These are phyloP conservation scores for Malus orientalis DNA, from an alignment of 306 rosid genomes.

Conservation along the genomic window DNA sequence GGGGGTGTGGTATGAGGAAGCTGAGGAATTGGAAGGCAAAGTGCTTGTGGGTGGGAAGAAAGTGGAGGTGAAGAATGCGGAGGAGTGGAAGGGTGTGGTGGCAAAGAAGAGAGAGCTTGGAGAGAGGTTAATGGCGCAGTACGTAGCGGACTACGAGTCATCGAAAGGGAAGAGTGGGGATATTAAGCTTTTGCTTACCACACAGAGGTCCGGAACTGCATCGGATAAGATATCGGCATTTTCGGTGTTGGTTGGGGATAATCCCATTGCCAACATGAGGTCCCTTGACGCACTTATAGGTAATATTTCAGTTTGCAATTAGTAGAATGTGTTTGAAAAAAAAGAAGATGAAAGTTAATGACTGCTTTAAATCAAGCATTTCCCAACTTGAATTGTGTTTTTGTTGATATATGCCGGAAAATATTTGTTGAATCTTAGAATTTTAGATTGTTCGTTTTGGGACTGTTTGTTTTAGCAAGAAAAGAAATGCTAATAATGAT, in stretches of 20 bases:
- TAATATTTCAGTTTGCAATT: conserved; percentile 9
- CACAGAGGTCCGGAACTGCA: conserved; percentile 94
- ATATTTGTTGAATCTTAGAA: background rate
- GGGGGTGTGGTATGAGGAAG: conserved; percentile 76
- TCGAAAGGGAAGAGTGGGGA: conserved; percentile 82
- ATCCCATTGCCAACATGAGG: conserved; percentile 76
- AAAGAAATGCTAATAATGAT: background rate
- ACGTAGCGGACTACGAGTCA: conserved; percentile 57
- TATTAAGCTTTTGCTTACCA: conserved; percentile 71
- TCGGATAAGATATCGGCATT: conserved; percentile 89
- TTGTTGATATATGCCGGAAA: background rate
- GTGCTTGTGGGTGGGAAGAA: conserved; percentile 58
- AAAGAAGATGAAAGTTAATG: background rate
- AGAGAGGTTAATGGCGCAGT: conserved; percentile 84
- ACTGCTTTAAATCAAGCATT: background rate
- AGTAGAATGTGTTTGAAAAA: background rate
- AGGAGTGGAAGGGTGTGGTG: conserved; percentile 61
- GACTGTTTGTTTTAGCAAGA: background rate
- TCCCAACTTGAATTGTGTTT: background rate
- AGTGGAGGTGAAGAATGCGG: conserved; percentile 34
- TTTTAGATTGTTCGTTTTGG: background rate
- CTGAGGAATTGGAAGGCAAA: conserved; percentile 55
- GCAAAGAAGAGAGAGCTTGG: conserved; percentile 66
- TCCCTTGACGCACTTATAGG: conserved; percentile 85
- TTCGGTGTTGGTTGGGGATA: conserved; percentile 78